Conservation (phyloP, 768 basidiomycete genomes). For the Piloderma croceum region DNA sequence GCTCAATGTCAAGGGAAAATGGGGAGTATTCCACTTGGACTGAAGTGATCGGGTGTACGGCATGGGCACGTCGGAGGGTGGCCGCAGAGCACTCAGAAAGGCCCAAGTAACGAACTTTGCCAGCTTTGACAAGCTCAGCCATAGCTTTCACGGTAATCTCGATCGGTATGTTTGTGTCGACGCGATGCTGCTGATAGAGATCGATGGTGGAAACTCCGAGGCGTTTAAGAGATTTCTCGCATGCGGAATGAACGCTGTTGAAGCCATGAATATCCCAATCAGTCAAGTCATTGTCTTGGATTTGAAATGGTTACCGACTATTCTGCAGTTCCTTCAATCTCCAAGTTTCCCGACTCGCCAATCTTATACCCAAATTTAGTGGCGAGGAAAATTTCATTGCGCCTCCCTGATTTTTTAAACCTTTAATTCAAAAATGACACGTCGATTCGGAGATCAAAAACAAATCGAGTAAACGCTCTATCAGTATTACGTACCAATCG, state of each 20-base stretch:
- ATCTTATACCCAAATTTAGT: constrained; percentile 13
- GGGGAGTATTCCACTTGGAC: constrained; percentile 20
- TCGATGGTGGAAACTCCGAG: constrained; percentile 19
- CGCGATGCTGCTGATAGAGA: constrained; percentile 32
- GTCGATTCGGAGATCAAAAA: too few species aligned
- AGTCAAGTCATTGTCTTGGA: not conserved
- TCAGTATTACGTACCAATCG: constrained; percentile 16
- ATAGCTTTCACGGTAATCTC: constrained; percentile 6
- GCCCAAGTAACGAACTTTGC: constrained; percentile 28
- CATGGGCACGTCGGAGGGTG: constrained; percentile 26
- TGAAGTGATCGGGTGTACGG: constrained; percentile 20
- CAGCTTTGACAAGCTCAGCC: constrained; percentile 7
- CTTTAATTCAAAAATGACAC: too few species aligned
- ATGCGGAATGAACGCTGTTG: too few species aligned
- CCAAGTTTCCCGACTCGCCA: not conserved
- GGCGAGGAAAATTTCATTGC: constrained; percentile 13
- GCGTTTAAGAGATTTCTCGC: constrained; percentile 15
- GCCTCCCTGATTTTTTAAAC: constrained; percentile 3
- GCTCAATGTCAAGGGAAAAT: constrained; percentile 15
- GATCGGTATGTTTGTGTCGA: constrained; percentile 7
- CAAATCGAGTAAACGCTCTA: too few species aligned
- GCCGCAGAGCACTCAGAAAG: constrained; percentile 27
- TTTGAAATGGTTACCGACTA: not conserved
- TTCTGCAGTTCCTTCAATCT: not conserved
- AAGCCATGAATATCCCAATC: not conserved